Evolutionary conservation across 192 early-diverging fungal species (phyloP).

Genomic region (Rhizophagus clarus): DNA sequence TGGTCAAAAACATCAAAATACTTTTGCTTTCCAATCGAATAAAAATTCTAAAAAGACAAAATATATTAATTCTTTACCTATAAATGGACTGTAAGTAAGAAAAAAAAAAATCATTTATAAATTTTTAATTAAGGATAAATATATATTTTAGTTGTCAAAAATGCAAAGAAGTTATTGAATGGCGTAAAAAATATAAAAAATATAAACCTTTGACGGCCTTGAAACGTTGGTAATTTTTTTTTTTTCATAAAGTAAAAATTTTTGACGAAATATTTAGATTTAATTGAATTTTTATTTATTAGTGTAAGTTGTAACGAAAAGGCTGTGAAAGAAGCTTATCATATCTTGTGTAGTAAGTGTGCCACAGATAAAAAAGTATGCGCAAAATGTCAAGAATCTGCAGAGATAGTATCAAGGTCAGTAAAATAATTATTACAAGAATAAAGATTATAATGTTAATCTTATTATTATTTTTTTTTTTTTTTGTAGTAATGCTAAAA

Average conservation of each 20-base stretch:
- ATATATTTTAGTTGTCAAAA: constrained; percentile 49
- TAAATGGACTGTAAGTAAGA: constrained; percentile 67
- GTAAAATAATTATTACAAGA: background rate
- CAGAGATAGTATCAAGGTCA: constrained; percentile 58
- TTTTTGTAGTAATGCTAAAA: constrained; percentile 48
- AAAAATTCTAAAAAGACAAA: constrained; percentile 80
- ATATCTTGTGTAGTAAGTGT: constrained; percentile 89
- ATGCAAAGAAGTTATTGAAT: constrained; percentile 76
- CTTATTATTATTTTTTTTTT: background rate
- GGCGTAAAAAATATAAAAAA: constrained; percentile 92
- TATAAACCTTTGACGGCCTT: constrained; percentile 94
- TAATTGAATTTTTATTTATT: constrained; percentile 15
- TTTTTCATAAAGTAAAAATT: background rate
- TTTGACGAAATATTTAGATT: background rate
- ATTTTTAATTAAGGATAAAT: background rate
- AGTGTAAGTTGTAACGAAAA: constrained; percentile 79
- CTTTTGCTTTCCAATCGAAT: constrained; percentile 82
- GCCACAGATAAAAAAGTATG: constrained; percentile 80
- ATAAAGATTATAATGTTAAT: background rate
- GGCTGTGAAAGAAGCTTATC: constrained; percentile 90
- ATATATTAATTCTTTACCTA: constrained; percentile 75
- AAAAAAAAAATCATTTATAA: constrained; percentile 27
- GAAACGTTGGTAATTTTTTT: constrained; percentile 76
- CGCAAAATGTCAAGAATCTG: constrained; percentile 83
- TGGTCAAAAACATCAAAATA: constrained; percentile 89